Base-by-base conservation (phyloP, 1,139 yeast genomes). In the Diutina sp. region DNA sequence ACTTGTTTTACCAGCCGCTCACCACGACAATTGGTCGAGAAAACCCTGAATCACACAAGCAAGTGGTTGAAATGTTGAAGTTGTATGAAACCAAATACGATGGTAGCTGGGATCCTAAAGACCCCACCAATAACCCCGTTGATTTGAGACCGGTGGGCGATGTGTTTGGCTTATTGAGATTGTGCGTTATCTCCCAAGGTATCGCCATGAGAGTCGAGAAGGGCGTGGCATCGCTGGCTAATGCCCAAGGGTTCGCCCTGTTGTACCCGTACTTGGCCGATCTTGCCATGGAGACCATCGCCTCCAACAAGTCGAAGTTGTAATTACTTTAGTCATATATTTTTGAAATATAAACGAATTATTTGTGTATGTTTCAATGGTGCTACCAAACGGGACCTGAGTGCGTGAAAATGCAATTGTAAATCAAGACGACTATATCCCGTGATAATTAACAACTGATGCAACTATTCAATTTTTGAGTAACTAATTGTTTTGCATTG, bases 131-230 rank as follows among this genome's bases (percentile, higher is more conserved):
- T 58, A 75, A 77, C 59, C 77, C 83, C 1, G 56, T 67, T 6
- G 72, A 71, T 46, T 66, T 71, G 55, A 83, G 87, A 86, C 66
- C 68, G 9, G 78, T 79, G 58, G 89, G 87, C 0, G 74, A 72
- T 32, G 85, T 82, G 1, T 83, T 82, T 66, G 87, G 87, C 0
- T 72, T 83, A 57, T 72, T 80, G 56, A 69, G 89, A 52, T 72
- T 84, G 45, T 73, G 82, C 60, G 87, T 84, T 25, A 84, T 84
- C 59, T 72, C 80, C 44, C 90, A 84, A 61, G 90, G 90, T 4
- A 82, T 84, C 59, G 85, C 84, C 11, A 84, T 85, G 70, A 72
- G 90, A 58, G 72, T 76, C 1, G 73, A 77, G 18, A 70, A 75
- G 57, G 87, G 87, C 14, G 79, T 76, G 57, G 88, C 88, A 0